These are phyloP conservation scores for Patellifolia procumbens DNA, from an alignment of 179 eudicot genomes.

Conservation along the genomic window DNA sequence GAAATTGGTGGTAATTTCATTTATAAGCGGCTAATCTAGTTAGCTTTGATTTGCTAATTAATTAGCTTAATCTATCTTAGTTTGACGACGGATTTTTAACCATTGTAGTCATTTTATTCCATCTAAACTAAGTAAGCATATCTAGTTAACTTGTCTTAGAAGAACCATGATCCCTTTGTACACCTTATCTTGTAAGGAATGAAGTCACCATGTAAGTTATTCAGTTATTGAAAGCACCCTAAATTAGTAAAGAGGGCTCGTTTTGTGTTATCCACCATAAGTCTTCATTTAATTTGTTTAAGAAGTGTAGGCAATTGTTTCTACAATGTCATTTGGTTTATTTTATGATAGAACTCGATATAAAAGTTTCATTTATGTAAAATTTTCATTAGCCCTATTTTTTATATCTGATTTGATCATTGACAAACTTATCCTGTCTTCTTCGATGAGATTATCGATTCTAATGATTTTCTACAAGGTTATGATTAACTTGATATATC, in stretches of 20 bases:
- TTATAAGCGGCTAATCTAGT: conserved; percentile 25
- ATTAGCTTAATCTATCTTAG: conserved; percentile 10
- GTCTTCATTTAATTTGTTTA: not conserved
- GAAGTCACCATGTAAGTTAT: too few species aligned
- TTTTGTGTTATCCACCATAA: too few species aligned
- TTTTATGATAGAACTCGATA: too few species aligned
- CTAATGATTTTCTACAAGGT: too few species aligned
- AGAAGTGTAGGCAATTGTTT: not conserved
- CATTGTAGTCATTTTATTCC: not conserved
- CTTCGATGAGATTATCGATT: too few species aligned
- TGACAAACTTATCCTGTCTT: too few species aligned
- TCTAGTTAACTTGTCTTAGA: not conserved
- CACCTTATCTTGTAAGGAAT: not conserved
- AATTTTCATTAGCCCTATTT: too few species aligned
- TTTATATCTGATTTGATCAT: too few species aligned
- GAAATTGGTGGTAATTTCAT: conserved; percentile 8
- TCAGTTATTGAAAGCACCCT: not conserved
- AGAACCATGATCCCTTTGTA: not conserved
- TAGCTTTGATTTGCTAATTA: conserved; percentile 6
- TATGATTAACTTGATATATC: too few species aligned
- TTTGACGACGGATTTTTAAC: conserved; percentile 2
- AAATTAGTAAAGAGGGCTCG: not conserved
- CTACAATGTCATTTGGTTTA: too few species aligned
- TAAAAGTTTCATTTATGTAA: too few species aligned
- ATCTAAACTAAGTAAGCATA: not conserved